phyloP scores from a whole-genome alignment of 805 yeast genomes.

The Lipomyces sp. region DNA sequence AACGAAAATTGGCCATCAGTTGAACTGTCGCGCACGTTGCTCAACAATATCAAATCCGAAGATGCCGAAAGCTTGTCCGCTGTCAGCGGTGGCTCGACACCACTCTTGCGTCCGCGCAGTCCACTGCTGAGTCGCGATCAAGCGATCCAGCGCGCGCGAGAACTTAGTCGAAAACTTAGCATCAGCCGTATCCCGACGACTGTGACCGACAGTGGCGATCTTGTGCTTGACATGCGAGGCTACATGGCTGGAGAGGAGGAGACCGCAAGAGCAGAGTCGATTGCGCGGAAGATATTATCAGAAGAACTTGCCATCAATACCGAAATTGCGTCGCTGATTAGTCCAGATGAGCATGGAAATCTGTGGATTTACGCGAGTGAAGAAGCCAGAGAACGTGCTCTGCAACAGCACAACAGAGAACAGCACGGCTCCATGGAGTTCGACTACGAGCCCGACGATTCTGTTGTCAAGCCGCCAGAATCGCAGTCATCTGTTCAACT shows the following conservation, averaged over 20 bases:
- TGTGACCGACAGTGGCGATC: slow-evolving; percentile 83
- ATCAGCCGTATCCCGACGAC: slow-evolving; percentile 66
- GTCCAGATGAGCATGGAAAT: slow-evolving; percentile 38
- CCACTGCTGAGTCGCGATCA: slow-evolving; percentile 37
- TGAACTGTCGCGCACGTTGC: slow-evolving; percentile 23
- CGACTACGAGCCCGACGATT: slow-evolving; percentile 27
- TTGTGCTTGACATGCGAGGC: slow-evolving; percentile 91
- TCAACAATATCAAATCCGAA: slow-evolving; percentile 14
- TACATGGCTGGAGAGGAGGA: slow-evolving; percentile 83
- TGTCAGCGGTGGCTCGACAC: slow-evolving; percentile 24
- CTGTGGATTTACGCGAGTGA: slow-evolving; percentile 36
- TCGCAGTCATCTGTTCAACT: slow-evolving; percentile 3
- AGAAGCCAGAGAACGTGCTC: slow-evolving; percentile 28
- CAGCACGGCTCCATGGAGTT: slow-evolving; percentile 24
- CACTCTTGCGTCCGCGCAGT: slow-evolving; percentile 26
- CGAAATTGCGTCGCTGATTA: slow-evolving; percentile 35
- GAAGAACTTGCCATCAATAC: slow-evolving; percentile 59
- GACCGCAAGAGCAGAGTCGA: slow-evolving; percentile 69
- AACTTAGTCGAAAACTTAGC: slow-evolving; percentile 61
- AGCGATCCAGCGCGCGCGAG: slow-evolving; percentile 58
- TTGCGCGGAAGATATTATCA: slow-evolving; percentile 65
- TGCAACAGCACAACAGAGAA: slow-evolving; percentile 1
- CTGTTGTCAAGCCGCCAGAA: slow-evolving; percentile 6
- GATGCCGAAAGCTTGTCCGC: slow-evolving; percentile 22
- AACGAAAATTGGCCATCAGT: slow-evolving; percentile 23